Base-by-base conservation (phyloP, 2,329 filamentous ascomycete genomes). In the Pseudogymnoascus sp. region DNA sequence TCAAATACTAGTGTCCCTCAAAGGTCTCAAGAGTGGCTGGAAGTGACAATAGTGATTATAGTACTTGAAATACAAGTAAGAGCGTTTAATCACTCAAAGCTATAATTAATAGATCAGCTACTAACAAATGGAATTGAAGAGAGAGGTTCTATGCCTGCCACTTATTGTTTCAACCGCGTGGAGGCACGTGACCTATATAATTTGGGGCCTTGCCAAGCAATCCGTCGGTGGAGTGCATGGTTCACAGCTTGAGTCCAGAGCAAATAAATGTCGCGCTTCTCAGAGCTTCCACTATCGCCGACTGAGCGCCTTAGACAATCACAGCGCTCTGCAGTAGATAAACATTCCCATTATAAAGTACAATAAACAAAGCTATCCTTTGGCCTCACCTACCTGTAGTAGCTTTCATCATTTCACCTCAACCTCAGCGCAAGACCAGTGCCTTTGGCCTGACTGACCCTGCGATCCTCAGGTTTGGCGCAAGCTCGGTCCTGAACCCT, bases 401-500 rank as follows among this genome's bases (percentile, higher is more conserved):
- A 57, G 50, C 50, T 57, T 57, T 33, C 26, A 57, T 19, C 50
- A 33, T 10, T 17, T 17, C 44, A 53, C 26, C 26, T 28, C 31
- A 38, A 31, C 28, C 26, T 19, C 50, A 33, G 50, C 50, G 50
- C 50, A 57, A 57, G 50, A 21, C 26, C 50, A 11, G 3, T 17
- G 9, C 26, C n/a, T 31, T 26, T 57, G 26, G 47, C 47, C 47
- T 57, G 47, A 57, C 47, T 13, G 42, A 57, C 47, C 44, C 50
- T 57, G 50, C 50, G 50, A 57, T 57, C 50, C 50, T 57, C 50
- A 57, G 50, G 50, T 57, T 57, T 57, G 50, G 50, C 50, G 50
- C 50, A 57, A 57, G 50, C 50, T 57, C 50, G 10, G 50, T 57
- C 28, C 50, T 33, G 28, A 57, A 31, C 50, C 17, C 28, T 57